Evolutionary conservation across 805 yeast species (phyloP), one percentile per base, ranked within the genome.

Genomic region (Kuraishia borneana): DNA sequence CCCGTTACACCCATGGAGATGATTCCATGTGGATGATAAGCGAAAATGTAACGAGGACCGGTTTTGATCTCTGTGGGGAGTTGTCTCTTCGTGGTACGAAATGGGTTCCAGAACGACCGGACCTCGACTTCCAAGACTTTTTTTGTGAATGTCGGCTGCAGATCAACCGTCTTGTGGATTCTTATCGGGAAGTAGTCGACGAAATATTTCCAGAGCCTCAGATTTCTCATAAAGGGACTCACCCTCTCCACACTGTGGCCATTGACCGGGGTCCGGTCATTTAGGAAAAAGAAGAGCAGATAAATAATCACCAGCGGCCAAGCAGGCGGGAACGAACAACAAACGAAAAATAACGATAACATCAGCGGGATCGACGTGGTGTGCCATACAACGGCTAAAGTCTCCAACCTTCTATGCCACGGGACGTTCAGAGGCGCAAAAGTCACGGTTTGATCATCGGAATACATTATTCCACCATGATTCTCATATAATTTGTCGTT

Each of bases 1-100:
- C 95, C 95, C 52, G 88, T 76, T 1, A 80, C 88, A 2, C 96
- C 96, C 70, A 88, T 68, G 1, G 95, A 83, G 9, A 88, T 87
- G 12, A 89, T 88, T 0, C 98, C 98, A 54, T 92, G 98, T 0
- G 98, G 98, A 54, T 88, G 96, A 48, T 84, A 79, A 0, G 96
- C 94, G 56, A 89, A 89, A 2, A 89, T 73, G 54, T 92, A 89
- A 25, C 80, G 61, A 2, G 84, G 88, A 0, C 85, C 89, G 3
- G 73, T 57, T 32, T 66, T 47, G 2, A 63, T 53, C 17, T 33
- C 35, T 12, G 35, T 31, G 29, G 10, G 5, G 6, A 35, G 26
- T 18, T 27, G 20, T 12, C 13, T 8, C 14, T n/a, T 18, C 10
- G 30, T 20, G 6, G 31, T 20, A 25, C 28, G 28, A 6, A 16